These are phyloP conservation scores for Ascomycota sp. DNA, from an alignment of 2,329 filamentous ascomycete species.

Conservation along the genomic window DNA sequence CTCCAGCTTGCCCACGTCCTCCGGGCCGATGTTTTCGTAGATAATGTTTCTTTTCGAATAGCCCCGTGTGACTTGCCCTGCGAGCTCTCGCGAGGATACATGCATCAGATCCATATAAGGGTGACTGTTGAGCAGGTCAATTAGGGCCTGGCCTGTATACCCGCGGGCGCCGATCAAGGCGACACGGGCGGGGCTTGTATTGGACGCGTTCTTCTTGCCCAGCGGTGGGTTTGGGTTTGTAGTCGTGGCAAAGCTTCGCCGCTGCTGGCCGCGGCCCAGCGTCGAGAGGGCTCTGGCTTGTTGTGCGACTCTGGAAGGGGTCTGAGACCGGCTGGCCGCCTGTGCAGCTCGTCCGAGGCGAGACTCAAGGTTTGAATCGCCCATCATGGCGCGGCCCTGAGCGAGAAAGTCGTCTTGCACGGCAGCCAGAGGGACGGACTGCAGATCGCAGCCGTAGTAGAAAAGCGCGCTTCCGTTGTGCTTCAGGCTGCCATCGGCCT, in stretches of 20 bases:
- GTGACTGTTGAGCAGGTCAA: conserved; percentile 71
- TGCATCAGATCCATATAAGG: conserved; percentile 77
- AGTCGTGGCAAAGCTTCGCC: conserved; percentile 6
- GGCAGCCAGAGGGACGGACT: conserved; percentile 53
- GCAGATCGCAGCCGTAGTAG: conserved; percentile 78
- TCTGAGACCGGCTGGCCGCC: conserved; percentile 35
- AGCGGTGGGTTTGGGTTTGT: conserved; percentile 64
- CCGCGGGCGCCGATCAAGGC: conserved; percentile 82
- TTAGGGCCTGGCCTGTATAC: conserved; percentile 62
- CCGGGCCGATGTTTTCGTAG: conserved; percentile 75
- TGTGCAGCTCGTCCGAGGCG: conserved; percentile 60
- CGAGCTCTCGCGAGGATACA: conserved; percentile 84
- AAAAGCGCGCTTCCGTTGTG: conserved; percentile 79
- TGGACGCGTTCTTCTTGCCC: conserved; percentile 73
- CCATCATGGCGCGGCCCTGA: conserved; percentile 70
- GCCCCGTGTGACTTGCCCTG: conserved; percentile 67
- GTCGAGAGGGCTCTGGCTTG: conserved; percentile 6
- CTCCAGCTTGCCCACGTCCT: conserved; percentile 73
- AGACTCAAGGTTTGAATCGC: conserved; percentile 75
- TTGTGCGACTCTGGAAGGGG: conserved; percentile 6
- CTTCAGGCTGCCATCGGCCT: conserved; percentile 80
- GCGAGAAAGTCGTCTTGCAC: conserved; percentile 72
- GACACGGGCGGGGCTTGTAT: conserved; percentile 56
- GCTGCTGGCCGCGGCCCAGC: conserved; percentile 4
- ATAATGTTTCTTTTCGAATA: conserved; percentile 83